Conservation (phyloP, 768 basidiomycete genomes). For the Hygrophorus pudorinus region DNA sequence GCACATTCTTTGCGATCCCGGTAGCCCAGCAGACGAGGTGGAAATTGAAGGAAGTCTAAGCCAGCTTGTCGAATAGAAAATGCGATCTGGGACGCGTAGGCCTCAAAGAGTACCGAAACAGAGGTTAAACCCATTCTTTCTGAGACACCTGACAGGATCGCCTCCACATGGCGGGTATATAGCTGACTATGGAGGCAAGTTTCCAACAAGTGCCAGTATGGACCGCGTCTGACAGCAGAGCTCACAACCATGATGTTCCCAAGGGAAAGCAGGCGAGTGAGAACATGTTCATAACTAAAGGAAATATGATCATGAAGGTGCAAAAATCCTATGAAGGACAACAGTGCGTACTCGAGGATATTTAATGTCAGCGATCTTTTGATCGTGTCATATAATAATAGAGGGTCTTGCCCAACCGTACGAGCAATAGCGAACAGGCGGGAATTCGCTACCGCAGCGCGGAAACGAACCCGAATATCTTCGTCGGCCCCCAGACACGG, state of each 20-base stretch:
- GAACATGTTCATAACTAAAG: slow-evolving; percentile 61
- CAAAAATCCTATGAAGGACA: background rate
- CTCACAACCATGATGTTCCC: slow-evolving; percentile 75
- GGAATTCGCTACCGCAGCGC: slow-evolving; percentile 51
- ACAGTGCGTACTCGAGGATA: slow-evolving; percentile 37
- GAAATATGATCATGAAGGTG: background rate
- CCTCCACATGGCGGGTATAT: slow-evolving; percentile 33
- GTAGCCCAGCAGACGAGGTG: slow-evolving; percentile 72
- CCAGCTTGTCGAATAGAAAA: slow-evolving; percentile 45
- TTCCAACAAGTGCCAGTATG: slow-evolving; percentile 87
- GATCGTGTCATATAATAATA: slow-evolving; percentile 37
- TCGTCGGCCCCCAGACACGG: slow-evolving; percentile 49
- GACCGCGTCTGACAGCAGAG: slow-evolving; percentile 64
- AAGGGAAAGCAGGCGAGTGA: slow-evolving; percentile 60
- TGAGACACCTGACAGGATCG: slow-evolving; percentile 53
- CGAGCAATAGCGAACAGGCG: slow-evolving; percentile 45
- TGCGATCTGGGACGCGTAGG: slow-evolving; percentile 71
- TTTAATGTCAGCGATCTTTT: slow-evolving; percentile 33
- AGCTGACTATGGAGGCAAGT: slow-evolving; percentile 33
- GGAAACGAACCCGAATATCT: slow-evolving; percentile 81
- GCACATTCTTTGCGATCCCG: slow-evolving; percentile 55
- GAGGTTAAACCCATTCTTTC: slow-evolving; percentile 53
- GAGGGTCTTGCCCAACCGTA: slow-evolving; percentile 18
- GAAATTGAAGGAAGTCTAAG: slow-evolving; percentile 50
- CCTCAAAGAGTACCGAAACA: slow-evolving; percentile 58